A percentile compares a stretch with the other conserved stretches of the same genome.
Conservation (phyloP, 192 early-diverging fungal genomes). For the Entrophospora sp. region DNA sequence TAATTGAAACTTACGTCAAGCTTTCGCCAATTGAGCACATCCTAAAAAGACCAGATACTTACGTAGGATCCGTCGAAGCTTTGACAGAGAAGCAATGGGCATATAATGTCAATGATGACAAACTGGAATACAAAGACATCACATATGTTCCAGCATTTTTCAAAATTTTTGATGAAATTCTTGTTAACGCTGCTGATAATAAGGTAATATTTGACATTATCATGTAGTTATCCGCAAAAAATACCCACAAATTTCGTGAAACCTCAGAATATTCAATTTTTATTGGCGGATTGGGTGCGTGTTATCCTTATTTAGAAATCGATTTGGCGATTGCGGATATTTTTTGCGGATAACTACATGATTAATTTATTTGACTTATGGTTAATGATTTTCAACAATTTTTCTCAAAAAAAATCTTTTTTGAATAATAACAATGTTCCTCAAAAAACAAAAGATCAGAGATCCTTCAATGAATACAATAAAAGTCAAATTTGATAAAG, state of each 20-base stretch:
- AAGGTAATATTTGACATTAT: too few relatives aligned
- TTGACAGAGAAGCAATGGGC: constrained; percentile 79
- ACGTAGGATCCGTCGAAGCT: constrained; percentile 88
- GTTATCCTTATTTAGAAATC: too few relatives aligned
- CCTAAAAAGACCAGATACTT: constrained; percentile 87
- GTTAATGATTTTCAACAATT: too few relatives aligned
- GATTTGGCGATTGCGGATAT: too few relatives aligned
- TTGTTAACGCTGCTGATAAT: constrained; percentile 95
- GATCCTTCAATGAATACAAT: constrained; percentile 82
- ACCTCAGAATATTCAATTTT: too few relatives aligned
- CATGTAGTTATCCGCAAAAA: too few relatives aligned
- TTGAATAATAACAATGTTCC: not conserved
- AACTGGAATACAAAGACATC: constrained; percentile 53
- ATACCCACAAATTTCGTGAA: too few relatives aligned
- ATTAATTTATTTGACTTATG: too few relatives aligned
- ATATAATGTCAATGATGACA: constrained; percentile 57
- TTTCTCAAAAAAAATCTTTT: too few relatives aligned
- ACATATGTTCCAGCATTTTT: constrained; percentile 84
- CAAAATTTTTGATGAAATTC: constrained; percentile 98
- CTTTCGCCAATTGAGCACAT: constrained; percentile 95
- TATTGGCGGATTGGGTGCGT: too few relatives aligned
- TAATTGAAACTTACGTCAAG: constrained; percentile 88
- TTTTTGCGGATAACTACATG: too few relatives aligned
- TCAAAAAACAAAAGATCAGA: constrained; percentile 50
- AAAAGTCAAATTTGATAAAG: constrained; percentile 79